A percentile compares a stretch with the other conserved stretches of the same genome.
Evolutionary conservation across 805 yeast genomes (phyloP).

Genomic region (Candida schatavii): DNA sequence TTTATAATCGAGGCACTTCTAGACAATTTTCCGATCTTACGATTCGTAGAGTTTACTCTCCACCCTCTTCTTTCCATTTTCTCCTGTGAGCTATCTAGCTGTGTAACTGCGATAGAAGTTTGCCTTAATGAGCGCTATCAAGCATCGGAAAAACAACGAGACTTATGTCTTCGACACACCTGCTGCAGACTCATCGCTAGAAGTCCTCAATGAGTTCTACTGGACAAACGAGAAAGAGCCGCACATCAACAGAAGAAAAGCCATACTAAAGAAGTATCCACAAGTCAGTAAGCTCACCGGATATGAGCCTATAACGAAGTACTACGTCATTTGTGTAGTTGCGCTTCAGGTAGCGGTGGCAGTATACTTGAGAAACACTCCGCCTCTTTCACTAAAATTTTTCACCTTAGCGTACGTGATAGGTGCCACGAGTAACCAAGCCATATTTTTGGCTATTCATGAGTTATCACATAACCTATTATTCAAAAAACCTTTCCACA

Average conservation of each 20-base stretch:
- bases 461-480: constrained; percentile 84
- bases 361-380: constrained; percentile 53
- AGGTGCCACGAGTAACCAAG: constrained; percentile 86
- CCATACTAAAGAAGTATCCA: constrained; percentile 72
- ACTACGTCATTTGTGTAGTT: constrained; percentile 65
- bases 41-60: too few relatives aligned
- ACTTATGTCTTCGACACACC: constrained; percentile 35
- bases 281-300: constrained; percentile 79
- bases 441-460: constrained; percentile 82
- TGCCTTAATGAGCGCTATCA: constrained; percentile 15
- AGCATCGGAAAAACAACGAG: constrained; percentile 23
- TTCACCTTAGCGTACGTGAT: constrained; percentile 65
- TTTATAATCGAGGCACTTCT: too few relatives aligned
- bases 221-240: constrained; percentile 86
- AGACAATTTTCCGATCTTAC: too few relatives aligned
- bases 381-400: constrained; percentile 52
- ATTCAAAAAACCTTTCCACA: constrained; percentile 73
- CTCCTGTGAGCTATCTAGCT: too few relatives aligned
- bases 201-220: constrained; percentile 62
- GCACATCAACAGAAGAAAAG: constrained; percentile 70
- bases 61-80: too few relatives aligned
- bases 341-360: constrained; percentile 66
- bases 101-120: too few relatives aligned
- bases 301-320: constrained; percentile 82
- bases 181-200: constrained; percentile 38